Conservation (phyloP, 139 green algal genomes). For the Tetratostichococcus sp. region DNA sequence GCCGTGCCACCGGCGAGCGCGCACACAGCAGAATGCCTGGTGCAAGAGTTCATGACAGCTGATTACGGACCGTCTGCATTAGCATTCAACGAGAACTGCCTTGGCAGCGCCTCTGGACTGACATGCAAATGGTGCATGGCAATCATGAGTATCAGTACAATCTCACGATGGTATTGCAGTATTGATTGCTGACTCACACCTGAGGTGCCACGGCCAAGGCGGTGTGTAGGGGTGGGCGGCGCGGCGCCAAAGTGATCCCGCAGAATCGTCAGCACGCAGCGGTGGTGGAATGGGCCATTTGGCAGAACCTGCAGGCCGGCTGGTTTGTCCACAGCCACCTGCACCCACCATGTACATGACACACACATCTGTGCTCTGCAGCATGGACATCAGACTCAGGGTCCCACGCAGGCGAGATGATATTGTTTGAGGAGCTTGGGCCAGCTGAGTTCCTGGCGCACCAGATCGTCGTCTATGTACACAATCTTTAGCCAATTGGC, state of each 20-base stretch:
- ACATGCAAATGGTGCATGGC: not conserved
- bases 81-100: no score
- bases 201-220: not conserved
- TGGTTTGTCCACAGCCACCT: not conserved
- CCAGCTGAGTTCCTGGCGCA: not conserved
- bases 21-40: slow-evolving; percentile 41
- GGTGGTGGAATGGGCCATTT: not conserved
- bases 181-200: not conserved
- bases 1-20: slow-evolving; percentile 16
- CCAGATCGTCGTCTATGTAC: not conserved
- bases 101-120: no score
- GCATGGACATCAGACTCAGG: no score
- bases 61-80: no score
- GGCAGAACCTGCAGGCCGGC: not conserved
- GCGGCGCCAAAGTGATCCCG: not conserved
- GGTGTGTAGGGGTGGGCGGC: not conserved
- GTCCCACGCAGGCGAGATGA: no score
- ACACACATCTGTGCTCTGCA: no score
- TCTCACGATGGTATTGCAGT: no score
- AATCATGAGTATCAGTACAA: no score
- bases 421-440: no score
- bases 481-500: not conserved
- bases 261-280: not conserved
- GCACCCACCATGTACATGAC: no score
- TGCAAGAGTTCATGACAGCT: no score